phyloP scores from a whole-genome alignment of 345 rosid species.

The Hypericum perforatum region DNA sequence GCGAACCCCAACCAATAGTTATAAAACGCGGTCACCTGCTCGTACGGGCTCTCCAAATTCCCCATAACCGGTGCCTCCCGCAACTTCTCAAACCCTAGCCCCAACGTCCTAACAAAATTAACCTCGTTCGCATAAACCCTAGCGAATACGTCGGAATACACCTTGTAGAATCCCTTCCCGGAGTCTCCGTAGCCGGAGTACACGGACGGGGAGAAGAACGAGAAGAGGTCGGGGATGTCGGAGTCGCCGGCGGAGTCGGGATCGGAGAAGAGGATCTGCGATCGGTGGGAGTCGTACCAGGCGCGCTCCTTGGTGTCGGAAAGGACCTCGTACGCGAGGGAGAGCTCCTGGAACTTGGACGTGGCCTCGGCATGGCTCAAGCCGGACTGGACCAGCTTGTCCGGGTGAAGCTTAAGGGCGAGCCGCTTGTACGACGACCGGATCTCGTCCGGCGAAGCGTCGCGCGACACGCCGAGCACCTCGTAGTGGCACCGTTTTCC shows the following conservation, averaged over 20 bases:
- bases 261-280: slow-evolving; percentile 84
- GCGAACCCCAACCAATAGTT: slow-evolving; percentile 71
- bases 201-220: too few relatives aligned
- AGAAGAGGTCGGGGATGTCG: too few relatives aligned
- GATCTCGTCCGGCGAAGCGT: slow-evolving; percentile 65
- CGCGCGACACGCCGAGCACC: slow-evolving; percentile 50
- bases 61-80: slow-evolving; percentile 87
- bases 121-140: slow-evolving; percentile 56
- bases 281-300: slow-evolving; percentile 93
- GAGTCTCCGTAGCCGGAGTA: slow-evolving; percentile 21
- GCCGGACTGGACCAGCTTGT: slow-evolving; percentile 85
- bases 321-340: slow-evolving; percentile 74
- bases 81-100: slow-evolving; percentile 43
- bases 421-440: slow-evolving; percentile 68
- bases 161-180: slow-evolving; percentile 75
- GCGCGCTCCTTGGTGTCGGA: slow-evolving; percentile 88
- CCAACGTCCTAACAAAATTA: slow-evolving; percentile 46
- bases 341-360: slow-evolving; percentile 85
- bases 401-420: slow-evolving; percentile 94
- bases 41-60: slow-evolving; percentile 60
- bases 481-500: slow-evolving; percentile 90
- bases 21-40: slow-evolving; percentile 78
- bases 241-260: slow-evolving; percentile 24
- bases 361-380: slow-evolving; percentile 68
- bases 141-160: slow-evolving; percentile 59